Conservation (phyloP, 352 stramenopile genomes). For the Phytophthora europaea region DNA sequence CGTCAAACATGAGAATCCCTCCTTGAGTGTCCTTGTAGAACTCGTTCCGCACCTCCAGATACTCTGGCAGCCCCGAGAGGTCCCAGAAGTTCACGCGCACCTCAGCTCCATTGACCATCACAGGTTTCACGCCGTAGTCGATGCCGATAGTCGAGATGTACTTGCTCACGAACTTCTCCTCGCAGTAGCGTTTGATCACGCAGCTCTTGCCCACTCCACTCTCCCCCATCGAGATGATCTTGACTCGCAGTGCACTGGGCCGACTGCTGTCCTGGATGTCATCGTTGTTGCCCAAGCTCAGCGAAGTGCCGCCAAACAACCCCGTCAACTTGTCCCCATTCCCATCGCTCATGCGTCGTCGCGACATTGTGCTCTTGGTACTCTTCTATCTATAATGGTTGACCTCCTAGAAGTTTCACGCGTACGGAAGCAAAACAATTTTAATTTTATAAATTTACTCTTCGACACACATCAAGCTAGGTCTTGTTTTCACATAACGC, state of each 20-base stretch:
- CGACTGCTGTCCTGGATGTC: conserved; percentile 43
- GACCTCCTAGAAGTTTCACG: conserved; percentile 17
- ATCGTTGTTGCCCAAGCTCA: conserved; percentile 40
- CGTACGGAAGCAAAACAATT: background rate
- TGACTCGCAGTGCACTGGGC: conserved; percentile 83
- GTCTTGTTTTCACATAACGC: conserved; percentile 33
- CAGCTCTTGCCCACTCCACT: conserved; percentile 94
- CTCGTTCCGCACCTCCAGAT: conserved; percentile 97
- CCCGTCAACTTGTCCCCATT: conserved; percentile 70
- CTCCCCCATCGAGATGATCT: conserved; percentile 95
- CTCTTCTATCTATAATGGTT: conserved; percentile 13
- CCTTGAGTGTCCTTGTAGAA: conserved; percentile 96
- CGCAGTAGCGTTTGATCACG: conserved; percentile 97
- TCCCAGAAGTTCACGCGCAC: conserved; percentile 97
- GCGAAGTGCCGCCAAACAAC: conserved; percentile 24
- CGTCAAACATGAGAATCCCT: conserved; percentile 82
- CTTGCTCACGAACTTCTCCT: conserved; percentile 95
- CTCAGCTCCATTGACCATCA: conserved; percentile 75
- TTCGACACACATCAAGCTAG: conserved; percentile 16
- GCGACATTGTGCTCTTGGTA: conserved; percentile 23
- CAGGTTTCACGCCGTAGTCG: conserved; percentile 95
- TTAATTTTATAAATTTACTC: conserved; percentile 5
- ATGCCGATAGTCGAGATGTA: conserved; percentile 98
- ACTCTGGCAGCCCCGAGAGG: conserved; percentile 92
- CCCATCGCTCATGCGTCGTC: conserved; percentile 63